These are phyloP conservation scores for Phytophthora pisi DNA, from an alignment of 352 stramenopile genomes.

Conservation along the genomic window DNA sequence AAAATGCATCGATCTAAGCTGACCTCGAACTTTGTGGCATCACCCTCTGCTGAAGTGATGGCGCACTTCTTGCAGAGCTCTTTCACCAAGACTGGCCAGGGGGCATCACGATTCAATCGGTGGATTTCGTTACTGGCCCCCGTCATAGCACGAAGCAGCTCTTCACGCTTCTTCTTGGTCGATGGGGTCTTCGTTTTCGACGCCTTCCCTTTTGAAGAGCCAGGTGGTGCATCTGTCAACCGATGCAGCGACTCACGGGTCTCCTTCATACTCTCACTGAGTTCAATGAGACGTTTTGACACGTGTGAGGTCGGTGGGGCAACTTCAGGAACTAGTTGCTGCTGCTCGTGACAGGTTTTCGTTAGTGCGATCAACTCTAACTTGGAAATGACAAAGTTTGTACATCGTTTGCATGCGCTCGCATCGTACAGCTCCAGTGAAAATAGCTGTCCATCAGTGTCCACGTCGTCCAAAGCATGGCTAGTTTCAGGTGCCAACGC, in stretches of 20 bases:
- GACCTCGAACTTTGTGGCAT: conserved; percentile 10
- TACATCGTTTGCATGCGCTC: conserved; percentile 2
- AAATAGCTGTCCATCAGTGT: conserved; percentile 21
- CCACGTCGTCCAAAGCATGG: conserved; percentile 2
- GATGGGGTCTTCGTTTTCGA: conserved; percentile 27
- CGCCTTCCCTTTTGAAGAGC: conserved; percentile 24
- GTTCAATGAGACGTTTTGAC: conserved; percentile 19
- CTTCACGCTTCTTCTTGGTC: conserved; percentile 33
- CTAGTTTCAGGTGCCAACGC: conserved; percentile 12
- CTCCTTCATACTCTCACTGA: conserved; percentile 14
- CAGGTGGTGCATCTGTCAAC: conserved; percentile 11
- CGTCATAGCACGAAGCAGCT: conserved; percentile 23
- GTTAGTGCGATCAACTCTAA: conserved; percentile 54
- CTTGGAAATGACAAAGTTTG: conserved; percentile 31
- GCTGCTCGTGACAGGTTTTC: conserved; percentile 49
- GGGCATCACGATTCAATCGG: conserved; percentile 25
- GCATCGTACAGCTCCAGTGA: conserved; percentile 52
- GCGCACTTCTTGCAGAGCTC: conserved; percentile 44
- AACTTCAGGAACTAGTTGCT: conserved; percentile 42
- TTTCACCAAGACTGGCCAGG: conserved; percentile 44
- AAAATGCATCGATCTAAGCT: conserved; percentile 57
- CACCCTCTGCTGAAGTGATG: conserved; percentile 5
- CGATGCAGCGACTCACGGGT: conserved; percentile 14
- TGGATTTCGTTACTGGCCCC: conserved; percentile 29
- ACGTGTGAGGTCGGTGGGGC: conserved; percentile 13